Conservation (phyloP, 1,139 yeast species). For the Pichia sp. region DNA sequence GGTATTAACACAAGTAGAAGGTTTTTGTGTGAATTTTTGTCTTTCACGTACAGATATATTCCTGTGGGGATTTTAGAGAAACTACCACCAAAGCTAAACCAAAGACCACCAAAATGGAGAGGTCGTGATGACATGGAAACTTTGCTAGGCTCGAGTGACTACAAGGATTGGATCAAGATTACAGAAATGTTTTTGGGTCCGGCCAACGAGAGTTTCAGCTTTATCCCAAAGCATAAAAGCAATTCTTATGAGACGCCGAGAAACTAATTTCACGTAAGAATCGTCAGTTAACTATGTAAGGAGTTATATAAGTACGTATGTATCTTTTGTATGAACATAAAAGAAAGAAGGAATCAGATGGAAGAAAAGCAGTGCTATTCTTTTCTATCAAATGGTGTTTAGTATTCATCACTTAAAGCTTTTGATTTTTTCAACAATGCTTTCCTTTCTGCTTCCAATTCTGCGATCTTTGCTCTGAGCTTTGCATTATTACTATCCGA, state of each 20-base stretch:
- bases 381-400: background rate
- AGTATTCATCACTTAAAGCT: constrained; percentile 61
- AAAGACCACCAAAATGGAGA: constrained; percentile 89
- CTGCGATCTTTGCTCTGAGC: constrained; percentile 53
- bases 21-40: constrained; percentile 87
- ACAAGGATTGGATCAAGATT: constrained; percentile 91
- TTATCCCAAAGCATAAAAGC: constrained; percentile 91
- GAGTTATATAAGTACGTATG: background rate
- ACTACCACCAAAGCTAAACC: constrained; percentile 83
- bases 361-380: background rate
- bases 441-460: constrained; percentile 59
- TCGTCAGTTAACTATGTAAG: background rate
- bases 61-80: constrained; percentile 91
- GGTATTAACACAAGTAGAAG: constrained; percentile 87
- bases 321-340: background rate
- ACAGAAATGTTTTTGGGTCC: constrained; percentile 96
- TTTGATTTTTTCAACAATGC: constrained; percentile 69
- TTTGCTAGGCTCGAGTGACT: constrained; percentile 76
- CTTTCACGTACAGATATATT: constrained; percentile 89
- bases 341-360: background rate
- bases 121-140: constrained; percentile 96
- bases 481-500: background rate
- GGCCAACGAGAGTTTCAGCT: constrained; percentile 67
- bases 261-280: constrained; percentile 5
- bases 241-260: constrained; percentile 54